Base-by-base conservation (phyloP, 768 basidiomycete genomes). In the Leccinellum rugosiceps region DNA sequence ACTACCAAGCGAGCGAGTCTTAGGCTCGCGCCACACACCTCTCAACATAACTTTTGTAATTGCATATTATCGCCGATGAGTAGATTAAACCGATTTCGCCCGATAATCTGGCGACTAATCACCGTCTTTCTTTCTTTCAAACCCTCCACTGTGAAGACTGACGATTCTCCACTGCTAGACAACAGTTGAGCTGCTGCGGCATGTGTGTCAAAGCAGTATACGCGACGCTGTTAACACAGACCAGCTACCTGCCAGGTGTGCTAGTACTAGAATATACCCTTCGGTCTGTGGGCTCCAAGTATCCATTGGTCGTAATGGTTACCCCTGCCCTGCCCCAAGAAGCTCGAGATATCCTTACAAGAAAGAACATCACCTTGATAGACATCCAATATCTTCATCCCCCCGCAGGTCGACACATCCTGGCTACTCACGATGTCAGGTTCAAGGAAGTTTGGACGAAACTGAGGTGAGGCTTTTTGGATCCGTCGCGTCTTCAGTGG, bases 291-390 rank as follows among this genome's bases (percentile, higher is more conserved):
- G 71, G 77, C 15, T 85, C 87, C 14, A 76, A 77, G 59, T 93
- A 92, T 71, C 85, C 89, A 19, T 77, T 94, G 15, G 78, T 93
- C 45, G 88, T 87, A 43, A 89, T 94, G 85, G 80, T 82, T 35
- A 90, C 92, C 0, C 75, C 83, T 6, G 67, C 76, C 2, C 67
- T 94, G 30, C 77, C 84, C 3, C 58, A 76, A 30, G 76, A 81
- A 21, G 80, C 78, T 11, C 78, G 79, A 49, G 73, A 73, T 43
- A 67, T 84, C 43, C 78, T 98, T 30, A 58, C 64, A 25, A 77
- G 76, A 46, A 74, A 78, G 8, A 81, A 79, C 1, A 86, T 95
- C 63, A 57, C 49, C 14, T 78, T 83, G 43, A 74, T 76, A 56
- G 83, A 85, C n/a, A 76, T 95, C 49, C 79, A 86, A 38, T 71